These are phyloP conservation scores for Flaveria trinervia DNA, from an alignment of 129 eudicot species.

Conservation along the genomic window DNA sequence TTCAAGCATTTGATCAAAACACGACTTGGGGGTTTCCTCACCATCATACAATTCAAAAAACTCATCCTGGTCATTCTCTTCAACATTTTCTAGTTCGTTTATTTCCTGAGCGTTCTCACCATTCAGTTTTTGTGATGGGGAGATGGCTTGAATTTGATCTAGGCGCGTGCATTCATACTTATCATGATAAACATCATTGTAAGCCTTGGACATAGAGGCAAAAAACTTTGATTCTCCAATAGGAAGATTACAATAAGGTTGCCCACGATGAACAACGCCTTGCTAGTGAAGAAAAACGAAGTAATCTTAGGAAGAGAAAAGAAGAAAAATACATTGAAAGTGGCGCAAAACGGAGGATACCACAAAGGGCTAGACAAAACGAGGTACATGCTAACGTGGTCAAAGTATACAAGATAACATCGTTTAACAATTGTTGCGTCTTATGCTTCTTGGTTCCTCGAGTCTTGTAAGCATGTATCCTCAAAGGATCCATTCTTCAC, in stretches of 20 bases:
- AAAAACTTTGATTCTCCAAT: slow-evolving; percentile 47
- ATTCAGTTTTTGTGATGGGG: slow-evolving; percentile 15
- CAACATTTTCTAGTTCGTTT: no score
- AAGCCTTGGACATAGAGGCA: slow-evolving; percentile 26
- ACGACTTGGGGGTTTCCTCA: slow-evolving; percentile 10
- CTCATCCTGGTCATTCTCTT: slow-evolving; percentile 9
- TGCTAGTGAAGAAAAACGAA: slow-evolving; percentile 49
- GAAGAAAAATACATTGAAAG: slow-evolving; percentile 41
- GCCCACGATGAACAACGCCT: slow-evolving; percentile 51
- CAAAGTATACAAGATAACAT: slow-evolving; percentile 45
- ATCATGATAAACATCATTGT: slow-evolving; percentile 20
- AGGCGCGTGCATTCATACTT: slow-evolving; percentile 5
- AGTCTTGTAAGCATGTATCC: slow-evolving; percentile 36
- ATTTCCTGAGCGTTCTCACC: not conserved
- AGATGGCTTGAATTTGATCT: slow-evolving; percentile 14
- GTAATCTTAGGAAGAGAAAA: slow-evolving; percentile 44
- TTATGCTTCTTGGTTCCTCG: slow-evolving; percentile 44
- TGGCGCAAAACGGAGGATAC: slow-evolving; percentile 52
- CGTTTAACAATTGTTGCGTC: slow-evolving; percentile 45
- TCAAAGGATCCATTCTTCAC: slow-evolving; percentile 37
- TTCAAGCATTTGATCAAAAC: not conserved
- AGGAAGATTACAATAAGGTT: slow-evolving; percentile 62
- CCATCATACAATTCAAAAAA: slow-evolving; percentile 20
- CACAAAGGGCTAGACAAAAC: slow-evolving; percentile 57
- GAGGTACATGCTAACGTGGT: slow-evolving; percentile 48